Percentiles rank a stretch among this genome's conserved stretches.
Conservation (phyloP, 306 rosid species). For the Quercus berberidifolia region DNA sequence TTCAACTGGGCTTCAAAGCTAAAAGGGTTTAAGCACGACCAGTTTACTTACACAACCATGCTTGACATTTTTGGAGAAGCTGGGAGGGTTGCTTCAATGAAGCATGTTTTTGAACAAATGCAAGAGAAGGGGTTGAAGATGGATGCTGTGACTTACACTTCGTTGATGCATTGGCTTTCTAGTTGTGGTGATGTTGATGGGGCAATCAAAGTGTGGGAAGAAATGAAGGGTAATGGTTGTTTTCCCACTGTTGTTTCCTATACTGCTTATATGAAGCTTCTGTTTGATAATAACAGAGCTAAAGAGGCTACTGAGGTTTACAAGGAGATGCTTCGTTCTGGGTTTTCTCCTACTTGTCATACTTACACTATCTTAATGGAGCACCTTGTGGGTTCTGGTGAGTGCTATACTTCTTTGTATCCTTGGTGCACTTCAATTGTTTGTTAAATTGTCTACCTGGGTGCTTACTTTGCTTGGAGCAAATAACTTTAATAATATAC, state of each 20-base stretch:
- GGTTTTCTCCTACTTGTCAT: slow-evolving; percentile 58
- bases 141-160: slow-evolving; percentile 76
- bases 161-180: slow-evolving; percentile 84
- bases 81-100: slow-evolving; percentile 83
- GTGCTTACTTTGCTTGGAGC: background rate
- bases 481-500: no score
- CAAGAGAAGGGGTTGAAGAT: slow-evolving; percentile 55
- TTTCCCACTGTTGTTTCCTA: slow-evolving; percentile 66
- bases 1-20: slow-evolving; percentile 69
- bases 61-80: slow-evolving; percentile 86
- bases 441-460: slow-evolving; percentile 29
- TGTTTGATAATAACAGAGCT: slow-evolving; percentile 40
- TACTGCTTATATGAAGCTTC: slow-evolving; percentile 72
- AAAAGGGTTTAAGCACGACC: slow-evolving; percentile 69
- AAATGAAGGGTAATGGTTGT: slow-evolving; percentile 60
- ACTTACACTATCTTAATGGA: slow-evolving; percentile 81
- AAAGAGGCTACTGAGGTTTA: slow-evolving; percentile 59
- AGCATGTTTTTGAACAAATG: slow-evolving; percentile 63
- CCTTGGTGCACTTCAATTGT: slow-evolving; percentile 22
- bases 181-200: slow-evolving; percentile 50
- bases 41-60: slow-evolving; percentile 82
- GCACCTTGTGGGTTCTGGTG: slow-evolving; percentile 63
- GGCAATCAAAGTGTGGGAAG: slow-evolving; percentile 68
- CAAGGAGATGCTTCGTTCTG: slow-evolving; percentile 64
- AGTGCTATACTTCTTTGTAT: slow-evolving; percentile 9